Evolutionary conservation across 1,284 basidiomycete species (phyloP).

Genomic region (Puccinia hordei): DNA sequence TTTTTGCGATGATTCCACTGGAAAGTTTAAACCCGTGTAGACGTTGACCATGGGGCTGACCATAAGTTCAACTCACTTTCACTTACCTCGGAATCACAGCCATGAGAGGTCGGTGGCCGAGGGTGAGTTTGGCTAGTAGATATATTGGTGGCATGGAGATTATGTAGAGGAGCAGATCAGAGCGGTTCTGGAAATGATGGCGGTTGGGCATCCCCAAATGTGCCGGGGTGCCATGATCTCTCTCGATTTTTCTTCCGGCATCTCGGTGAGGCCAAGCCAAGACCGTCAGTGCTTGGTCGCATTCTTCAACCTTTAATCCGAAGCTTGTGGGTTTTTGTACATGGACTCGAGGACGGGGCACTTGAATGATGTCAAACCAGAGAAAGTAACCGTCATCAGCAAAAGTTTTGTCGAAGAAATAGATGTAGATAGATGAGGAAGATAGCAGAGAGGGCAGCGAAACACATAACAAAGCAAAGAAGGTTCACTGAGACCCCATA

Average conservation of each 20-base stretch:
- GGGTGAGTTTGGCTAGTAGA: not conserved
- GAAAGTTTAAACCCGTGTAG: no score
- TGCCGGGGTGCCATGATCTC: not conserved
- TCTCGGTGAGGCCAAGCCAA: not conserved
- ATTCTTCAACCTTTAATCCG: no score
- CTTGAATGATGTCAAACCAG: not conserved
- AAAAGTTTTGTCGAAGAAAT: not conserved
- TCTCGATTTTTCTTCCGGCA: not conserved
- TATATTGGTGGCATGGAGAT: not conserved
- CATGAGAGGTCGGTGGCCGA: not conserved
- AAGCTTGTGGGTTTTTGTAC: no score
- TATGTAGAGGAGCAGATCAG: not conserved
- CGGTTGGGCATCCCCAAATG: not conserved
- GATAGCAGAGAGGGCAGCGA: not conserved
- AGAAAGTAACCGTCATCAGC: not conserved
- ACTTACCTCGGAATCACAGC: not conserved
- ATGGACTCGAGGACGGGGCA: no score
- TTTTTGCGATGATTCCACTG: no score
- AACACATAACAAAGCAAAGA: not conserved
- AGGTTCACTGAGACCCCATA: conserved; percentile 6
- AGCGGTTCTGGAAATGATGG: not conserved
- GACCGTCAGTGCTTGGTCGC: not conserved
- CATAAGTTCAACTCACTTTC: not conserved
- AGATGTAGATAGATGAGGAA: not conserved
- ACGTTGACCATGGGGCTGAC: no score